Evolutionary conservation across 2,329 filamentous ascomycete species (phyloP).

Genomic region (Fusarium albosuccineum): DNA sequence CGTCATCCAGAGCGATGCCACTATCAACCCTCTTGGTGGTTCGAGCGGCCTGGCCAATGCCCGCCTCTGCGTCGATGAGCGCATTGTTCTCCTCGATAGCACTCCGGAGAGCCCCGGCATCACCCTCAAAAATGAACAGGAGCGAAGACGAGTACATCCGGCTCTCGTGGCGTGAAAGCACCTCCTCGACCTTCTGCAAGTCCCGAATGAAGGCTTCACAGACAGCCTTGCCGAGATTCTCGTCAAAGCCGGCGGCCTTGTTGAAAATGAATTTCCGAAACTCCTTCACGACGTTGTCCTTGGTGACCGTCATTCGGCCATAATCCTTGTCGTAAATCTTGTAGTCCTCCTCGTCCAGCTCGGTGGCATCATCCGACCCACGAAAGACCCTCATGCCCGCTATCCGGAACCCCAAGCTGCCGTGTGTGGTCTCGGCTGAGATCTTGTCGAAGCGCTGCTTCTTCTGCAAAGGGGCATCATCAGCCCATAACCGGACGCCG

Average conservation of each 20-base stretch:
- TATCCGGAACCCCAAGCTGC: constrained; percentile 71
- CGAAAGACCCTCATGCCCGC: constrained; percentile 75
- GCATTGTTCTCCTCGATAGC: constrained; percentile 68
- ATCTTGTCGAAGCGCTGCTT: constrained; percentile 72
- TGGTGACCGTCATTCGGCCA: constrained; percentile 65
- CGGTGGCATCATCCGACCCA: constrained; percentile 64
- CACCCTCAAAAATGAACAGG: constrained; percentile 74
- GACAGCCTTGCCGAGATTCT: constrained; percentile 68
- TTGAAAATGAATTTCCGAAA: constrained; percentile 72
- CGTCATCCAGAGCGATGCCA: constrained; percentile 64
- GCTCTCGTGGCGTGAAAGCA: constrained; percentile 68
- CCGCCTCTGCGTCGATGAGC: constrained; percentile 66
- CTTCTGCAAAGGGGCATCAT: constrained; percentile 73
- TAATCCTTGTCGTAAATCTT: constrained; percentile 74
- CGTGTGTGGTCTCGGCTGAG: constrained; percentile 69
- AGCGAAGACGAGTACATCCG: constrained; percentile 75
- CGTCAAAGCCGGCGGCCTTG: constrained; percentile 68
- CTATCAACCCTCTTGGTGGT: constrained; percentile 66
- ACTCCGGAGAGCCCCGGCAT: constrained; percentile 65
- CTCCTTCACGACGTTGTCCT: constrained; percentile 66
- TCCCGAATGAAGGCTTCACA: constrained; percentile 67
- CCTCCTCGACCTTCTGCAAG: constrained; percentile 64
- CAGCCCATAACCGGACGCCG: constrained; percentile 87
- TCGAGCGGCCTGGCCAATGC: constrained; percentile 46
- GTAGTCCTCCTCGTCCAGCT: constrained; percentile 68